Conservation (phyloP, 2,329 filamentous ascomycete species). For the Ophiostoma novo-ulmi region DNA sequence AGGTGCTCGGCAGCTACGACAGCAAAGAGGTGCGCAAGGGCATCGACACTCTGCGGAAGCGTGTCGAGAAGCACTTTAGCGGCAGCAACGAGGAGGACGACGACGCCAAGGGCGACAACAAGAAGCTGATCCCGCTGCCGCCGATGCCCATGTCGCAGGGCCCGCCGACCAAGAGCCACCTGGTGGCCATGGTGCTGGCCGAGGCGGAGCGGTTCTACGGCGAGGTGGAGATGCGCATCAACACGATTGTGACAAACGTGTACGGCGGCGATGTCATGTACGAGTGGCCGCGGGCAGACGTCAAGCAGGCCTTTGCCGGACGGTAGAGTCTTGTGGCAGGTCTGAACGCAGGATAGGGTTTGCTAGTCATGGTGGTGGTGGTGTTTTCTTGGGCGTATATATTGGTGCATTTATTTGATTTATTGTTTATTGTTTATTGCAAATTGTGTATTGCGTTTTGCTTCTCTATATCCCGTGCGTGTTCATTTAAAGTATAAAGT, state of each 20-base stretch:
- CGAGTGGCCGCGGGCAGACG: conserved; percentile 61
- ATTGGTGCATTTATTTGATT: not conserved
- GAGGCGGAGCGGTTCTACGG: conserved; percentile 61
- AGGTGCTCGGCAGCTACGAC: conserved; percentile 75
- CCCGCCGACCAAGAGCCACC: conserved; percentile 26
- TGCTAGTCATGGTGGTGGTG: not conserved
- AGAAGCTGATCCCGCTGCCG: conserved; percentile 4
- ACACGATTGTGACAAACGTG: conserved; percentile 55
- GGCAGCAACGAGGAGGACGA: conserved; percentile 56
- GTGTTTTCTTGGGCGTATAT: not conserved
- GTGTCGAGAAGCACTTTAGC: conserved; percentile 96
- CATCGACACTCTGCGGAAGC: conserved; percentile 81
- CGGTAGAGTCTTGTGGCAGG: not conserved
- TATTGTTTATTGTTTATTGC: not conserved
- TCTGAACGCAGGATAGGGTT: not conserved
- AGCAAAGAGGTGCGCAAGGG: conserved; percentile 80
- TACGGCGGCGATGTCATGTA: conserved; percentile 61
- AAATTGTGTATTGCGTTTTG: not conserved
- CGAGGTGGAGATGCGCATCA: conserved; percentile 57
- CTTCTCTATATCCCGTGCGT: not conserved
- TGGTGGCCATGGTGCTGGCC: conserved; percentile 54
- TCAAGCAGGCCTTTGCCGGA: conserved; percentile 52
- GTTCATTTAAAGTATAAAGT: not conserved
- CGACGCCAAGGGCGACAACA: not conserved
- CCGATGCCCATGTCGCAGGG: conserved; percentile 33